A percentile compares a stretch with the other conserved stretches of the same genome.
phyloP scores from a whole-genome alignment of 257 asterid species.

The Solanum neorickii region DNA sequence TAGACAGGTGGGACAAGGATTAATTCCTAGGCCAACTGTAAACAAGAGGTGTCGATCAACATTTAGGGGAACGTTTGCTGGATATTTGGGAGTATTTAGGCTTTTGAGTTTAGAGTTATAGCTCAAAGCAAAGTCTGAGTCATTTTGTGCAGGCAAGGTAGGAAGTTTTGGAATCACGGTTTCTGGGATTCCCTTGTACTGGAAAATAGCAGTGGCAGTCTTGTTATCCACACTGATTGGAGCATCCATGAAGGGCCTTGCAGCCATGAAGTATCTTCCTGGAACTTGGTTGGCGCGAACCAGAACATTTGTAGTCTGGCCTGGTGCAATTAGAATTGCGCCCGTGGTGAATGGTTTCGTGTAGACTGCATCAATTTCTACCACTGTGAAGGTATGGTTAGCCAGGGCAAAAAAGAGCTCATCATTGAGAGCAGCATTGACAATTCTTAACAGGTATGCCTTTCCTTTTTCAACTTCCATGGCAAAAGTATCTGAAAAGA shows the following conservation, averaged over 20 bases:
- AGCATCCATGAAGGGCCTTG: constrained; percentile 32
- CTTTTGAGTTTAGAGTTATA: constrained; percentile 21
- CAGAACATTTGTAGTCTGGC: constrained; percentile 37
- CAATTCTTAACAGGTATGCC: constrained; percentile 29
- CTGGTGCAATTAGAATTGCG: constrained; percentile 34
- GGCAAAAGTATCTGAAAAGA: constrained; percentile 31
- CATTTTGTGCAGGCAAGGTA: constrained; percentile 24
- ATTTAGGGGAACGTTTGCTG: constrained; percentile 30
- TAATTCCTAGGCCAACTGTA: constrained; percentile 33
- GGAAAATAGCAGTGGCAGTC: constrained; percentile 36
- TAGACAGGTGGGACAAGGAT: constrained; percentile 27
- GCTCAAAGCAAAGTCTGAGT: constrained; percentile 15
- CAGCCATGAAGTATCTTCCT: constrained; percentile 37
- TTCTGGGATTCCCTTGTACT: constrained; percentile 31
- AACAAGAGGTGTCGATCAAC: constrained; percentile 28
- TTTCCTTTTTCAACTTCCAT: constrained; percentile 43
- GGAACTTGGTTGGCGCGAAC: constrained; percentile 32
- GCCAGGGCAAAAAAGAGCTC: constrained; percentile 37
- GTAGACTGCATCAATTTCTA: constrained; percentile 43
- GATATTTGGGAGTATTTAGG: constrained; percentile 26
- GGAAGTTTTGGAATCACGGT: constrained; percentile 18
- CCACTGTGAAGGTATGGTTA: constrained; percentile 34
- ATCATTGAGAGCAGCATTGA: constrained; percentile 39
- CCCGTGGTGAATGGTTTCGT: constrained; percentile 35
- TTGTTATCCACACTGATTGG: constrained; percentile 31